Conservation (phyloP, 2,329 filamentous ascomycete species). For the Trichoderma koningiopsis region DNA sequence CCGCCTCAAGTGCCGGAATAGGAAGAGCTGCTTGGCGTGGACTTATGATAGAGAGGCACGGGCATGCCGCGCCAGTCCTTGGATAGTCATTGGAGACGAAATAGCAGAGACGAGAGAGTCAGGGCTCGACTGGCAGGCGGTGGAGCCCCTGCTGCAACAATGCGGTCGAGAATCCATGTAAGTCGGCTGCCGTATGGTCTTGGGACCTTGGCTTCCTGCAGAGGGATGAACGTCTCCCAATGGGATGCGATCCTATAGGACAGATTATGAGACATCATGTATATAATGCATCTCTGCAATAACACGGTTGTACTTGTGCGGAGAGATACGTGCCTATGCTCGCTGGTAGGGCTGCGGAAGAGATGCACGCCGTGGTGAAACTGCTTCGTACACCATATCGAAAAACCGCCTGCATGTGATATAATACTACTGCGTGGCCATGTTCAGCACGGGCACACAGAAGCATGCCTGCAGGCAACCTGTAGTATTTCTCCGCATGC, state of each 20-base stretch:
- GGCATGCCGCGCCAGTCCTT: slow-evolving; percentile 51
- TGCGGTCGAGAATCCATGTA: slow-evolving; percentile 29
- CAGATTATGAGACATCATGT: neutral
- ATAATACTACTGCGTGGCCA: slow-evolving; percentile 22
- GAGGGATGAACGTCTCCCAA: slow-evolving; percentile 12
- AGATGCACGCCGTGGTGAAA: neutral
- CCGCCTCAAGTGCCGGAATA: slow-evolving; percentile 44
- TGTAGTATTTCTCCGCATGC: slow-evolving; percentile 18
- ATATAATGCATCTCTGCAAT: slow-evolving; percentile 9
- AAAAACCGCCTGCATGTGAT: slow-evolving; percentile 16
- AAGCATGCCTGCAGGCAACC: slow-evolving; percentile 16
- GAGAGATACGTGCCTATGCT: neutral
- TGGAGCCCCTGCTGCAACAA: slow-evolving; percentile 33
- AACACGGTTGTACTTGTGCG: neutral
- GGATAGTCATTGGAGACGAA: slow-evolving; percentile 49
- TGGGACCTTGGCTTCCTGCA: slow-evolving; percentile 3
- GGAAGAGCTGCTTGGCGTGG: slow-evolving; percentile 54
- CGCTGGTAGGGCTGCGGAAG: slow-evolving; percentile 1
- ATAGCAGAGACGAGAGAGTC: slow-evolving; percentile 35
- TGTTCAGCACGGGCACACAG: slow-evolving; percentile 19
- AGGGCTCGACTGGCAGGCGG: slow-evolving; percentile 38
- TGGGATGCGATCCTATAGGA: slow-evolving; percentile 11
- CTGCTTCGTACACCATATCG: slow-evolving; percentile 6
- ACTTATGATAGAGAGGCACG: slow-evolving; percentile 46
- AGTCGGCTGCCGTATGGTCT: neutral